Evolutionary conservation across 2,329 filamentous ascomycete species (phyloP).

Genomic region (Raffaelea arxii): DNA sequence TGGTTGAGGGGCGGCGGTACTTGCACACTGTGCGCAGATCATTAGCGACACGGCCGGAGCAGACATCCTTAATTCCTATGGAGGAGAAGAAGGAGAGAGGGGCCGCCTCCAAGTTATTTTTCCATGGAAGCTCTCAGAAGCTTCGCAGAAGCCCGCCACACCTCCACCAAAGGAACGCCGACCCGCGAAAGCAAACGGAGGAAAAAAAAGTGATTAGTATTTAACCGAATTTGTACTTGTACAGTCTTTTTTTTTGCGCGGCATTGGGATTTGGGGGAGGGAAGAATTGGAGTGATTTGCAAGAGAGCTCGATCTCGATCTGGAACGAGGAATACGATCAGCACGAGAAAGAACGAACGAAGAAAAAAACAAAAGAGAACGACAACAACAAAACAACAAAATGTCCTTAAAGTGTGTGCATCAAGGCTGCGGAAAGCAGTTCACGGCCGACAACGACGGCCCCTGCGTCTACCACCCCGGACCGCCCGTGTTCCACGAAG

Average conservation of each 20-base stretch:
- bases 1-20: no score
- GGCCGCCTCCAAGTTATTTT: background rate
- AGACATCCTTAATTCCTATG: no score
- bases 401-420: constrained; percentile 89
- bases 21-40: background rate
- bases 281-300: background rate
- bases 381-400: background rate
- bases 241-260: background rate
- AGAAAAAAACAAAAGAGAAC: constrained; percentile 1
- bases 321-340: background rate
- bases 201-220: background rate
- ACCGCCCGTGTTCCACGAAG: constrained; percentile 92
- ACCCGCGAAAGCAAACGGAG: background rate
- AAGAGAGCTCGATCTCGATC: background rate
- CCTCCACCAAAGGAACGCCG: background rate
- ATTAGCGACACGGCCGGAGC: background rate
- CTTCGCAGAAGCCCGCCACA: constrained; percentile 1
- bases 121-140: constrained; percentile 16
- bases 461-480: constrained; percentile 88
- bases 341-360: background rate
- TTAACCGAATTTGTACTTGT: background rate
- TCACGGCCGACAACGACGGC: constrained; percentile 71
- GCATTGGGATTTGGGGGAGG: background rate
- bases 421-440: constrained; percentile 87
- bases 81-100: no score